A percentile compares a stretch with the other conserved stretches of the same genome.
These are phyloP conservation scores for Botrytis hyacinthi DNA, from an alignment of 2,329 filamentous ascomycete species.

Conservation along the genomic window DNA sequence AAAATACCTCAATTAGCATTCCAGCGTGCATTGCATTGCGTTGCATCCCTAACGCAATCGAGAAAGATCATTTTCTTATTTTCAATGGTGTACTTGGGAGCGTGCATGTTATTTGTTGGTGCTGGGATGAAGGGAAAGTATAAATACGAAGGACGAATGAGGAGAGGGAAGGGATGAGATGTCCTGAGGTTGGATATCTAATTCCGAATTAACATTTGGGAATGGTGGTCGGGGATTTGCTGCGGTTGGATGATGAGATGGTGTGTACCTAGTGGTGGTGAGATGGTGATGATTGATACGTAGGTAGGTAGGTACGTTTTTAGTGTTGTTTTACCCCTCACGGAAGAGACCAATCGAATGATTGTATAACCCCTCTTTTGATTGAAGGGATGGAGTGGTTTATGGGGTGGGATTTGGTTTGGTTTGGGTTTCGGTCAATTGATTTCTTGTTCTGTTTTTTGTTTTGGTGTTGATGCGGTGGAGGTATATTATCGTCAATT, in stretches of 20 bases:
- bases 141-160: neutral
- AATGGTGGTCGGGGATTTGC: no score
- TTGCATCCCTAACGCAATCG: neutral
- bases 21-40: neutral
- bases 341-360: neutral
- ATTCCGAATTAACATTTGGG: neutral
- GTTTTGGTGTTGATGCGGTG: no score
- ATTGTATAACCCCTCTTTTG: conserved; percentile 4
- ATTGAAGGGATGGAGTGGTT: neutral
- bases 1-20: neutral
- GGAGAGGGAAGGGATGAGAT: neutral
- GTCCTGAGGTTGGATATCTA: neutral
- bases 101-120: neutral
- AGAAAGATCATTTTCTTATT: neutral
- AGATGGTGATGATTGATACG: no score
- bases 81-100: neutral
- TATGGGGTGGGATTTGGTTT: neutral
- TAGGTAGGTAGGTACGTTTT: neutral
- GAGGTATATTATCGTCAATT: neutral
- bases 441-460: neutral
- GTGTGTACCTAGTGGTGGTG: neutral
- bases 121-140: neutral
- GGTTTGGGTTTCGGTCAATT: neutral
- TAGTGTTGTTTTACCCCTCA: conserved; percentile 9
- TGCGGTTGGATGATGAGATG: neutral